Conservation (phyloP, 2,329 filamentous ascomycete genomes). For the Rugonectria rugulosa region DNA sequence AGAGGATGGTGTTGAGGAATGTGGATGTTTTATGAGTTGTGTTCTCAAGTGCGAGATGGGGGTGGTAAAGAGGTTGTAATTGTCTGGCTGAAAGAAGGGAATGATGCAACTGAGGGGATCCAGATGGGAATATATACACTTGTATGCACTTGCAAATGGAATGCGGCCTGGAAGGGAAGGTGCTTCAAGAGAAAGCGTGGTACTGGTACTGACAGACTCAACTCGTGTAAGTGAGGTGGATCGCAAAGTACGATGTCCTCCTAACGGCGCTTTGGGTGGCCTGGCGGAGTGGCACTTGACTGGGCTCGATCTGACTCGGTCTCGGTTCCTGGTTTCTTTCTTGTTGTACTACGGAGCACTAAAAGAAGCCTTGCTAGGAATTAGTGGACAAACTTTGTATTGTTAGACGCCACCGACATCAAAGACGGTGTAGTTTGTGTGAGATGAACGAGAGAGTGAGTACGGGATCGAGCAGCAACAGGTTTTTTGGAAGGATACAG, state of each 20-base stretch:
- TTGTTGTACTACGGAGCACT: not conserved
- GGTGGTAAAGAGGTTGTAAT: conserved; percentile 3
- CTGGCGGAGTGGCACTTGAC: not conserved
- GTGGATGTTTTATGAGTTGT: not conserved
- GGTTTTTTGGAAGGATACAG: no score
- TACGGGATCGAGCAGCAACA: not conserved
- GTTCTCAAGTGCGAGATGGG: not conserved
- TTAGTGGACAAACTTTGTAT: not conserved
- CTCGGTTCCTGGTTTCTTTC: conserved; percentile 11
- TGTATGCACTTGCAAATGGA: not conserved
- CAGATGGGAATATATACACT: conserved; percentile 5
- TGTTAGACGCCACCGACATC: conserved; percentile 6
- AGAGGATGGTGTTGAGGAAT: not conserved
- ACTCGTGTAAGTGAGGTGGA: conserved; percentile 13
- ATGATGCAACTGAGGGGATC: not conserved
- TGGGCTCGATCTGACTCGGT: conserved; percentile 15
- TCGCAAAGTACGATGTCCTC: not conserved
- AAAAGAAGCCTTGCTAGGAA: conserved; percentile 5
- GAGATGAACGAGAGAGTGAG: not conserved
- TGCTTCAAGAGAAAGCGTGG: not conserved
- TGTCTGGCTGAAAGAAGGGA: not conserved
- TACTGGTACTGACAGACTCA: conserved; percentile 10
- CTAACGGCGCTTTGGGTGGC: conserved; percentile 1
- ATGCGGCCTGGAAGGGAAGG: no score
- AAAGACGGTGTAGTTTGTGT: not conserved